Evolutionary conservation across 2,329 filamentous ascomycete genomes (phyloP).

Genomic region (Thelonectria blattea): DNA sequence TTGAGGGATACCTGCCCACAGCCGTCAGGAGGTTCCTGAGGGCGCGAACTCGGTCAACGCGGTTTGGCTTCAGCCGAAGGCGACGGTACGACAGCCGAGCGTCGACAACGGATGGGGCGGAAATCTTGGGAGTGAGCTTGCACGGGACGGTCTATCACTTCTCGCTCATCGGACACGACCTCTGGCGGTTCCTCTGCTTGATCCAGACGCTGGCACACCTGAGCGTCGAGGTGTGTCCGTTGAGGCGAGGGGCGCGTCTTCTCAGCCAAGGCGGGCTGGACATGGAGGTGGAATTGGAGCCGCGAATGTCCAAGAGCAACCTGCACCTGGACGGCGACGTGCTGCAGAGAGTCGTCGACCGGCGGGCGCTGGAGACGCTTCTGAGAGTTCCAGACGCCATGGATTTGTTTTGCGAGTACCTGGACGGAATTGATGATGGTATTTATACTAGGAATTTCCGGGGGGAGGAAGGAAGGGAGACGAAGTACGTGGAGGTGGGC

Average conservation of each 20-base stretch:
- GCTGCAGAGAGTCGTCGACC: slow-evolving; percentile 59
- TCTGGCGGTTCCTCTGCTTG: slow-evolving; percentile 74
- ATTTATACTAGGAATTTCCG: slow-evolving; percentile 45
- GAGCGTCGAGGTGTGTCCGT: slow-evolving; percentile 56
- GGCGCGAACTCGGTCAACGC: slow-evolving; percentile 55
- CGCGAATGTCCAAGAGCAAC: slow-evolving; percentile 49
- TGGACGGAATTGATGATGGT: slow-evolving; percentile 57
- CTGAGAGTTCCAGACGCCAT: slow-evolving; percentile 43
- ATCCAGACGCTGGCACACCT: slow-evolving; percentile 71
- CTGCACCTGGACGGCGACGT: slow-evolving; percentile 75
- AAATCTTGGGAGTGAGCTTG: slow-evolving; percentile 69
- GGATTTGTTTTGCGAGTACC: slow-evolving; percentile 53
- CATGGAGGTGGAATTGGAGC: slow-evolving; percentile 37
- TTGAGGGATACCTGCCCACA: slow-evolving; percentile 61
- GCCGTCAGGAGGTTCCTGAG: slow-evolving; percentile 63
- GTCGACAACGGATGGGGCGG: slow-evolving; percentile 52
- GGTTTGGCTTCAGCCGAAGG: slow-evolving; percentile 50
- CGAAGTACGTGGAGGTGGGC: slow-evolving; percentile 53
- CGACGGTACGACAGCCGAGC: slow-evolving; percentile 50
- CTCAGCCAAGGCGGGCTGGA: slow-evolving; percentile 11
- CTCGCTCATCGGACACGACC: slow-evolving; percentile 64
- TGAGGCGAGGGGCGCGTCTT: slow-evolving; percentile 36
- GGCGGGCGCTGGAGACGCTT: slow-evolving; percentile 52
- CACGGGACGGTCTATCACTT: slow-evolving; percentile 76
- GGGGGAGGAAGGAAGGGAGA: slow-evolving; percentile 29